A percentile compares a stretch with the other conserved stretches of the same genome.
These are phyloP conservation scores for Parathielavia hyrcaniae DNA, from an alignment of 495 filamentous ascomycete species.

Conservation along the genomic window DNA sequence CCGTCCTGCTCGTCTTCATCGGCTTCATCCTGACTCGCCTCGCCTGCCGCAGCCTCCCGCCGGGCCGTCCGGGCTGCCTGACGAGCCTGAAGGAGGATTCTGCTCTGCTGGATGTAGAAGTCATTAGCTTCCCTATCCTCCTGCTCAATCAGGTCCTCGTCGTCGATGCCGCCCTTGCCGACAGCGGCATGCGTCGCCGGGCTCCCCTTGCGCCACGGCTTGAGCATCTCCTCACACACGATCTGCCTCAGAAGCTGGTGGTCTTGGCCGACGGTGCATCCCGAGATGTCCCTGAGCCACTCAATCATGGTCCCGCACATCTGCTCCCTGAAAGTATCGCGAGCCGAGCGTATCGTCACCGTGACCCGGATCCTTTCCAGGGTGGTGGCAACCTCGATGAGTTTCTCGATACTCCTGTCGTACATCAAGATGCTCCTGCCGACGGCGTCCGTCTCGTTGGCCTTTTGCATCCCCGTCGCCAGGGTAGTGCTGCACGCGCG, in stretches of 20 bases:
- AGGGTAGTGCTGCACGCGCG: slow-evolving; percentile 73
- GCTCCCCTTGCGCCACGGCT: slow-evolving; percentile 79
- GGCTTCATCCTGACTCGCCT: slow-evolving; percentile 60
- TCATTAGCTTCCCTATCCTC: slow-evolving; percentile 30
- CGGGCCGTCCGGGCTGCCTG: slow-evolving; percentile 48
- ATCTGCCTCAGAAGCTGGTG: slow-evolving; percentile 68
- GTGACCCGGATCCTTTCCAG: slow-evolving; percentile 96
- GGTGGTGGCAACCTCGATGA: slow-evolving; percentile 68
- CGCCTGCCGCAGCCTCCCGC: slow-evolving; percentile 58
- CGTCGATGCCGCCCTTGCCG: slow-evolving; percentile 81
- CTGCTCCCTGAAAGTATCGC: slow-evolving; percentile 93
- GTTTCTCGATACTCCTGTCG: slow-evolving; percentile 58
- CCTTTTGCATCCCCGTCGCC: slow-evolving; percentile 63
- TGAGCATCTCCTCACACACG: slow-evolving; percentile 86
- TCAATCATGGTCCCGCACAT: slow-evolving; percentile 98
- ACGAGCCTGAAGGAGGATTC: slow-evolving; percentile 33
- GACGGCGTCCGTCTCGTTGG: slow-evolving; percentile 79
- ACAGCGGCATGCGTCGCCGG: slow-evolving; percentile 75
- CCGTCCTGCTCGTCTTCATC: slow-evolving; percentile 52
- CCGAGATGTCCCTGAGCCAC: slow-evolving; percentile 89
- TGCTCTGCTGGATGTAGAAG: slow-evolving; percentile 30
- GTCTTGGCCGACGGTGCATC: slow-evolving; percentile 78
- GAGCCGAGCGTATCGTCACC: slow-evolving; percentile 83
- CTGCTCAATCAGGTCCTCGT: slow-evolving; percentile 56
- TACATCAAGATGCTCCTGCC: slow-evolving; percentile 80